Conservation (phyloP, 148 eudicot species). For the Pharnaceum exiguum region DNA sequence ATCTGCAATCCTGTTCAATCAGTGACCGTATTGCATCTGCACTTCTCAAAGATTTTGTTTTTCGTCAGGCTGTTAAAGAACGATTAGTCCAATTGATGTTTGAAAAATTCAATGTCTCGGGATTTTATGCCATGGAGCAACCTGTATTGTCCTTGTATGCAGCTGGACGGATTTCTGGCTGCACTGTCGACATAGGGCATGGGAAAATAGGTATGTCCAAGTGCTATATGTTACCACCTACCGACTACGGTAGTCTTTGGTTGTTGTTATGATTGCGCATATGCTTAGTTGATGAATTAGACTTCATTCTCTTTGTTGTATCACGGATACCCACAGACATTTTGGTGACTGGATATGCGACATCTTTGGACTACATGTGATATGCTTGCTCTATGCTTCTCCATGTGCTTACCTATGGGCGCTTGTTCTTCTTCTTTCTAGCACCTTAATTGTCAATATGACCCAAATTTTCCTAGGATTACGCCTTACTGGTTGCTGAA, state of each 20-base stretch:
- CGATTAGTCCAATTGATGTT: constrained; percentile 94
- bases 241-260: not conserved
- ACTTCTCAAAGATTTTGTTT: not conserved
- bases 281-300: not conserved
- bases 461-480: not conserved
- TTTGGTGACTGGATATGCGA: not conserved
- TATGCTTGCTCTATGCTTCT: not conserved
- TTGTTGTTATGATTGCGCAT: not conserved
- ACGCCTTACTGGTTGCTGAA: not conserved
- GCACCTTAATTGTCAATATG: not conserved
- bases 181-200: constrained; percentile 96
- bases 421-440: not conserved
- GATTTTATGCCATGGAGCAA: constrained; percentile 95
- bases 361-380: not conserved
- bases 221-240: not conserved
- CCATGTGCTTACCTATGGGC: not conserved
- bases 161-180: constrained; percentile 96
- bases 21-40: not conserved
- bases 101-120: constrained; percentile 93
- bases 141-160: constrained; percentile 96
- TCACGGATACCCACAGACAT: not conserved
- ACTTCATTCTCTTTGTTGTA: not conserved
- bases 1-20: no score
- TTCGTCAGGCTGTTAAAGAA: constrained; percentile 72
- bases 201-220: constrained; percentile 72